Conservation (phyloP, 108 stramenopile genomes). For the Skeletonema costatum region DNA sequence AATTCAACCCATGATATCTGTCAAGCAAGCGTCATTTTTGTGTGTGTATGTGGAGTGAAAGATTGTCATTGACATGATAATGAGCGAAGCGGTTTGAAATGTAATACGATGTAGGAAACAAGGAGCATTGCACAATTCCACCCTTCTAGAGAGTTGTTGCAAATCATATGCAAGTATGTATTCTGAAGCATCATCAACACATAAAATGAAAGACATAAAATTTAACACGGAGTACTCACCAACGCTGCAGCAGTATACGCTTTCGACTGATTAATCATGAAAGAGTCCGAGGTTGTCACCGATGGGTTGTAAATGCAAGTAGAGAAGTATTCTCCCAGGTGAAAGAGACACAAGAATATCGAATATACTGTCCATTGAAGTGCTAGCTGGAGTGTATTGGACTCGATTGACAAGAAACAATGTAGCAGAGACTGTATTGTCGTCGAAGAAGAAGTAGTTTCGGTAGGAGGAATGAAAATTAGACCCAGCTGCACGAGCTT, state of each 20-base stretch:
- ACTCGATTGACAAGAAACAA: not conserved
- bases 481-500: conserved; percentile 5
- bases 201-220: not conserved
- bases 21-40: not conserved
- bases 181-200: not conserved
- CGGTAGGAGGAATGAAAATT: not conserved
- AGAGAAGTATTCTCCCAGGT: conserved; percentile 83
- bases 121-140: not conserved
- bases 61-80: conserved; percentile 8
- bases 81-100: not conserved
- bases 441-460: conserved; percentile 4
- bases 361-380: conserved; percentile 81
- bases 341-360: conserved; percentile 69
- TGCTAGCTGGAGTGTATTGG: conserved; percentile 32
- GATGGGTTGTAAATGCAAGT: conserved; percentile 80
- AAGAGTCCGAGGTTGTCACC: conserved; percentile 78
- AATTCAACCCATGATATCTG: conserved; percentile 86
- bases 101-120: not conserved
- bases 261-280: conserved; percentile 90
- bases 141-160: not conserved
- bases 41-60: not conserved
- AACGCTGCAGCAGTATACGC: conserved; percentile 91
- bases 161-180: not conserved
- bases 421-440: not conserved
- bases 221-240: conserved; percentile 33